Percentiles rank a stretch among this genome's conserved stretches.
Evolutionary conservation across 164 flowering plant genomes (phyloP).

Genomic region (Aristolochia fimbriata): DNA sequence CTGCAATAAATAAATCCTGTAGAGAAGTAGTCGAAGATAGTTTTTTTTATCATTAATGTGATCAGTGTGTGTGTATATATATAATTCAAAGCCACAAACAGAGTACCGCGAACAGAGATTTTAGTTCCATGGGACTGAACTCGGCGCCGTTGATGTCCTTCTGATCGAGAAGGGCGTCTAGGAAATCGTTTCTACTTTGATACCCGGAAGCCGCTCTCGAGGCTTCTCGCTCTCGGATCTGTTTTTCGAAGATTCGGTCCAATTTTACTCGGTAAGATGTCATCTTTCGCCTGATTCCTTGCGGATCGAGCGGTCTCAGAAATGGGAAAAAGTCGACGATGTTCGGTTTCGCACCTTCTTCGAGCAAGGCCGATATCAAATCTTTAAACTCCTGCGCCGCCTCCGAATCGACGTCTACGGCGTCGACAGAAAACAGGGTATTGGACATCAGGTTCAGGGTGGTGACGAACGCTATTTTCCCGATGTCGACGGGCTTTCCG

Average conservation of each 20-base stretch:
- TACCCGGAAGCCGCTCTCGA: no score
- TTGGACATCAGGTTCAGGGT: constrained; percentile 2
- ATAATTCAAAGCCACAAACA: not conserved
- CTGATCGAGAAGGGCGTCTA: constrained; percentile 2
- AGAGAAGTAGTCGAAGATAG: not conserved
- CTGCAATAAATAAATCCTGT: not conserved
- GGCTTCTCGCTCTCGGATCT: not conserved
- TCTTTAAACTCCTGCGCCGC: constrained; percentile 1
- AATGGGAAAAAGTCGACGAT: constrained; percentile 1
- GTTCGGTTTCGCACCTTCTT: constrained; percentile 3
- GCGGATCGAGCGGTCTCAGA: constrained; percentile 2
- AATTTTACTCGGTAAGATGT: not conserved
- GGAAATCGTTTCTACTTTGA: not conserved
- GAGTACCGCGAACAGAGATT: not conserved
- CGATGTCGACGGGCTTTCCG: not conserved
- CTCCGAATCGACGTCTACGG: not conserved
- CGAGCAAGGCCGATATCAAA: not conserved
- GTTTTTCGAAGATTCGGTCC: not conserved
- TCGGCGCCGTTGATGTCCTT: not conserved
- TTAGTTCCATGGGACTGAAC: not conserved
- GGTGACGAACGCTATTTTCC: not conserved
- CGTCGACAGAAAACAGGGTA: constrained; percentile 1
- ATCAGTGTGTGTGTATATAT: not conserved
- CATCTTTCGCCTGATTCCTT: not conserved
- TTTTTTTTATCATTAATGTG: no score